Evolutionary conservation across 495 filamentous ascomycete genomes (phyloP).

Genomic region (Cenococcum geophilum): DNA sequence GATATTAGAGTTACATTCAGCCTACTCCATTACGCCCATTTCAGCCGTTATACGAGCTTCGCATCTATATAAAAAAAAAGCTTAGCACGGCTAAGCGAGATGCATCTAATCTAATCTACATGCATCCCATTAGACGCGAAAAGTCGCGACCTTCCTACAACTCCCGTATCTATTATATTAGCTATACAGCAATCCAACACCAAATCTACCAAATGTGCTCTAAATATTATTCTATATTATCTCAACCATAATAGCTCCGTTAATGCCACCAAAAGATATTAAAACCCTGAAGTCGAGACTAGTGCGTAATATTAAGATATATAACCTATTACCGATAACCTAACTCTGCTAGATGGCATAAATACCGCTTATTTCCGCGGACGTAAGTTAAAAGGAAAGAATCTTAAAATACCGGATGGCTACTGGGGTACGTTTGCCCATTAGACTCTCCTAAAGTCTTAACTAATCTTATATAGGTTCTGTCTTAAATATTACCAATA

Average conservation of each 20-base stretch:
- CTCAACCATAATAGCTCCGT: conserved; percentile 74
- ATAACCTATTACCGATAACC: background rate
- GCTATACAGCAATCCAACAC: conserved; percentile 17
- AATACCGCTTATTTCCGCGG: conserved; percentile 75
- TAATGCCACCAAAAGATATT: conserved; percentile 60
- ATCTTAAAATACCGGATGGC: conserved; percentile 61
- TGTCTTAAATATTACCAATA: conserved; percentile 26
- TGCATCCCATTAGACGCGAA: background rate
- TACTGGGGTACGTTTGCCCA: conserved; percentile 43
- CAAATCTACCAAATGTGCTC: conserved; percentile 46
- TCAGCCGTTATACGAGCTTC: too few relatives aligned
- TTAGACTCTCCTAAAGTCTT: too few relatives aligned
- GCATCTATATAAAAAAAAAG: too few relatives aligned
- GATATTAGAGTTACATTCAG: too few relatives aligned
- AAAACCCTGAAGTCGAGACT: conserved; percentile 50
- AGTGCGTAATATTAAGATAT: conserved; percentile 27
- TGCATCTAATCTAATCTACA: background rate
- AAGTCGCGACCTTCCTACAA: background rate
- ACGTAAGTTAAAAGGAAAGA: conserved; percentile 68
- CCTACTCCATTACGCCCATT: too few relatives aligned
- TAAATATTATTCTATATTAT: conserved; percentile 78
- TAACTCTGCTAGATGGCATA: conserved; percentile 32
- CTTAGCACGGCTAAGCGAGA: too few relatives aligned
- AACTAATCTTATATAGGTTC: conserved; percentile 3
- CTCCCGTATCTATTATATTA: conserved; percentile 20